Percentiles rank a stretch among this genome's conserved stretches.
Conservation (phyloP, 768 basidiomycete genomes). For the Psilocybe cyanescens region DNA sequence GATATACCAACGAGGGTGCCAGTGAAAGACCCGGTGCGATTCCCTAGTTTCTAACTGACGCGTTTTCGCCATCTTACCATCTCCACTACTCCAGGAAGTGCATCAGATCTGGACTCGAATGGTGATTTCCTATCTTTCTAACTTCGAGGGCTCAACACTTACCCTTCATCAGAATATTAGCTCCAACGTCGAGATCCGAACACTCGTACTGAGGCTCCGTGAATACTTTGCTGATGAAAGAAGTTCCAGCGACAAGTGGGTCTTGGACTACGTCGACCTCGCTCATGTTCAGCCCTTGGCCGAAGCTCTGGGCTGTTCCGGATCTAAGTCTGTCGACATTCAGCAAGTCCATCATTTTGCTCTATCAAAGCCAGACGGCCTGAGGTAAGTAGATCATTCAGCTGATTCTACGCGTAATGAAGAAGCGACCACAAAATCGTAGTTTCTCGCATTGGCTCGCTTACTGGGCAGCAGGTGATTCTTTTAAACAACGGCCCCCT, state of each 20-base stretch:
- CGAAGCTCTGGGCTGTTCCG: slow-evolving; percentile 47
- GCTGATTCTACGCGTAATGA: background rate
- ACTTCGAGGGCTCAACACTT: background rate
- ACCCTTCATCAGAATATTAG: slow-evolving; percentile 35
- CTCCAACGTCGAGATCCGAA: slow-evolving; percentile 37
- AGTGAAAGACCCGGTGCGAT: slow-evolving; percentile 14
- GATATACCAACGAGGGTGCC: background rate
- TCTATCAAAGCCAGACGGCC: slow-evolving; percentile 28
- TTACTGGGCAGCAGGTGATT: slow-evolving; percentile 29
- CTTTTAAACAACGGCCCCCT: background rate
- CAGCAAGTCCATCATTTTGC: slow-evolving; percentile 39
- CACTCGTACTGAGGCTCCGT: slow-evolving; percentile 15
- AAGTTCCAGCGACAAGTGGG: slow-evolving; percentile 29
- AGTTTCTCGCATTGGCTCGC: slow-evolving; percentile 30
- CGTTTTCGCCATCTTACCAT: background rate
- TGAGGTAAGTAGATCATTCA: slow-evolving; percentile 25
- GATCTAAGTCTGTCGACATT: slow-evolving; percentile 39
- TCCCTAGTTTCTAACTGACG: background rate
- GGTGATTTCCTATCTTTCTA: background rate
- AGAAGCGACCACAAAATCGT: background rate
- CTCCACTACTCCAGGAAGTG: slow-evolving; percentile 3
- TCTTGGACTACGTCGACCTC: slow-evolving; percentile 35
- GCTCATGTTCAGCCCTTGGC: slow-evolving; percentile 33
- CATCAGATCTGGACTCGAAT: slow-evolving; percentile 12
- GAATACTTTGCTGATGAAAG: slow-evolving; percentile 23